Evolutionary conservation across 2,329 filamentous ascomycete species (phyloP).

Genomic region (Microcyclosporella mali): DNA sequence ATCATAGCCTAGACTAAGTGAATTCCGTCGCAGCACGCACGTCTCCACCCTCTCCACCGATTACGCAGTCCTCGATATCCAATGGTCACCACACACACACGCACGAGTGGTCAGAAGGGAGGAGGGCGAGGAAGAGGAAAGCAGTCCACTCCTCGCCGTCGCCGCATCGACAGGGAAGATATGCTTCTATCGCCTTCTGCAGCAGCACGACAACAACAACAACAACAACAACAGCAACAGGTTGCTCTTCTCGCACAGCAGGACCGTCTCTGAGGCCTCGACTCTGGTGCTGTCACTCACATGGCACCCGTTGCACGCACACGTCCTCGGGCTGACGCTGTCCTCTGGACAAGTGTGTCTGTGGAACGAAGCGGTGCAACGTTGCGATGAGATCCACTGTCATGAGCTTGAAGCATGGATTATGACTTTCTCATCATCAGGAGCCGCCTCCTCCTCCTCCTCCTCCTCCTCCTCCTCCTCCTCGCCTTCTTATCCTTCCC

Average conservation of each 20-base stretch:
- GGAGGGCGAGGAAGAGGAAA: conserved; percentile 25
- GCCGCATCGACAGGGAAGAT: conserved; percentile 72
- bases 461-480: background rate
- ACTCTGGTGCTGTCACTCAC: conserved; percentile 65
- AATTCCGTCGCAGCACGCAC: conserved; percentile 27
- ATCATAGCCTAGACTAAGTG: no score
- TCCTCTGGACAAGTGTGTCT: conserved; percentile 56
- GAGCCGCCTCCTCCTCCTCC: conserved; percentile 36
- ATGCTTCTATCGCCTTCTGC: conserved; percentile 49
- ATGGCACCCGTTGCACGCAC: conserved; percentile 57
- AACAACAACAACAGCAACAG: no score
- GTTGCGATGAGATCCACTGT: conserved; percentile 21
- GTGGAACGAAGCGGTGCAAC: no score
- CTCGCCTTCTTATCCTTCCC: no score
- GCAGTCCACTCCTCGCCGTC: conserved; percentile 65
- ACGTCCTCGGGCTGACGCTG: conserved; percentile 63
- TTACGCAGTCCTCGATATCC: conserved; percentile 63
- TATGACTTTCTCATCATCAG: conserved; percentile 51
- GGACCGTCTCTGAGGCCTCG: conserved; percentile 32
- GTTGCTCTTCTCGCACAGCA: background rate
- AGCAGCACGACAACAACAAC: no score
- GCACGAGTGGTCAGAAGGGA: no score
- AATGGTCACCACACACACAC: conserved; percentile 64
- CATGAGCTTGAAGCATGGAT: conserved; percentile 68
- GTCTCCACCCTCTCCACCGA: conserved; percentile 19